phyloP scores from a whole-genome alignment of 371 early-diverging fungal species.

The Mortierella sp. region DNA sequence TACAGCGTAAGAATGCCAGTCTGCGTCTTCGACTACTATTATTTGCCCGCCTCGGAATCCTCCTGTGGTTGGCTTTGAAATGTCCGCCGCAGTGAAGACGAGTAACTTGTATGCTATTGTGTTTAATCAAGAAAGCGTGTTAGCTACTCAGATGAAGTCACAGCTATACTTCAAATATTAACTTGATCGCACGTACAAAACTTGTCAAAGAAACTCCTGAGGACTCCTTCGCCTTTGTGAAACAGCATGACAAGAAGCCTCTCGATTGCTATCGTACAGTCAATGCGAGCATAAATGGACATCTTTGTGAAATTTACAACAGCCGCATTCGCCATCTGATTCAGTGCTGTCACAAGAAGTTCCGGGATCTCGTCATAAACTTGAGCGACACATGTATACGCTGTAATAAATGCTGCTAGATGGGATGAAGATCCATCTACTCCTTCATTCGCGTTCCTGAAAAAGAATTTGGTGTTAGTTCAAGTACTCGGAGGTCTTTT shows the following conservation, averaged over 20 bases:
- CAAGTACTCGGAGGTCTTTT: not conserved
- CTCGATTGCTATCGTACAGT: constrained; percentile 62
- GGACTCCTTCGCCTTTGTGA: constrained; percentile 62
- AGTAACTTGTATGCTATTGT: constrained; percentile 71
- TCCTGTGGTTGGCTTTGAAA: constrained; percentile 13
- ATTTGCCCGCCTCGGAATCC: constrained; percentile 2
- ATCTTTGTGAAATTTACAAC: constrained; percentile 60
- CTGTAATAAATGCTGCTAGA: constrained; percentile 73
- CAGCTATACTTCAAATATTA: not conserved
- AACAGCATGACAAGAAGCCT: constrained; percentile 65
- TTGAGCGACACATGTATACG: constrained; percentile 68
- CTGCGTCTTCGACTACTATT: constrained; percentile 1
- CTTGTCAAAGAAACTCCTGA: constrained; percentile 60
- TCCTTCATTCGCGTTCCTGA: constrained; percentile 42
- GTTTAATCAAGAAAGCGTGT: not conserved
- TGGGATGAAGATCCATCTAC: constrained; percentile 62
- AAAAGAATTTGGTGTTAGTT: not conserved
- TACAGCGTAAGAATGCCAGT: constrained; percentile 39
- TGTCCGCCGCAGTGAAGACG: constrained; percentile 66
- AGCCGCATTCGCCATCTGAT: constrained; percentile 62
- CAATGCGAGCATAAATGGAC: constrained; percentile 56
- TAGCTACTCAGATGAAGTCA: not conserved
- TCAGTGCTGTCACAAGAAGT: constrained; percentile 63
- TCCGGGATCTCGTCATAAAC: constrained; percentile 62
- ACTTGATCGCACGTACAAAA: constrained; percentile 59